Evolutionary conservation across 2,329 filamentous ascomycete genomes (phyloP), one percentile per base, ranked within the genome.

Genomic region (Stachybotrys elegans): DNA sequence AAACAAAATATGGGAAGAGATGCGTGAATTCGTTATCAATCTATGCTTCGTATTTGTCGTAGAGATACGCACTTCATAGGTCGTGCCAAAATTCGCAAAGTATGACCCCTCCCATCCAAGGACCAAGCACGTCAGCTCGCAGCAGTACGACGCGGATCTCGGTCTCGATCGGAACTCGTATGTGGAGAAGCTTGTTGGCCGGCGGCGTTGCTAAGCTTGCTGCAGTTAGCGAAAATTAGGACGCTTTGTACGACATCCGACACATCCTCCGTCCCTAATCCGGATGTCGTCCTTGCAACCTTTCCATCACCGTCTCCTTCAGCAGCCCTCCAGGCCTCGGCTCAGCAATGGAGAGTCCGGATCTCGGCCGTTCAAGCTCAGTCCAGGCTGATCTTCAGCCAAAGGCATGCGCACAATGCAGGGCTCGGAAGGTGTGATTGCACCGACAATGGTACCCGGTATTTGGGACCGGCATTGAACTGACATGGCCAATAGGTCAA

Each of bases 351-450:
- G 48, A 17, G 48, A 53, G 50, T 47, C 53, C 52, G 50, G 39
- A 21, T 21, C 38, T 25, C 36, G 27, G 37, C 34, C 45, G 42
- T 37, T 36, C 42, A n/a, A 32, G 8, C 17, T 32, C 35, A 17
- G 34, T 19, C 7, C 34, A 36, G 17, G 14, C 17, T 23, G 21
- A 14, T 37, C 16, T 31, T 11, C 19, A 42, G 17, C 43, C 45
- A 38, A 43, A 42, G 16, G 52, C 50, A 1, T 57, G 54, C 25
- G 51, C 47, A 37, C 54, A 57, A 43, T 57, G 55, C 22, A 54
- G 54, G 2, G 52, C 51, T 3, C 51, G 55, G 47, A 57, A 57
- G 46, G 55, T 59, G 11, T 6, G 34, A 36, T n/a, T 21, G 16
- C 2, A 25, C 22, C 40, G 35, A 20, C 21, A 19, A 11, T 20